phyloP scores from a whole-genome alignment of 192 early-diverging fungal genomes.

The Phycomyces nitens region DNA sequence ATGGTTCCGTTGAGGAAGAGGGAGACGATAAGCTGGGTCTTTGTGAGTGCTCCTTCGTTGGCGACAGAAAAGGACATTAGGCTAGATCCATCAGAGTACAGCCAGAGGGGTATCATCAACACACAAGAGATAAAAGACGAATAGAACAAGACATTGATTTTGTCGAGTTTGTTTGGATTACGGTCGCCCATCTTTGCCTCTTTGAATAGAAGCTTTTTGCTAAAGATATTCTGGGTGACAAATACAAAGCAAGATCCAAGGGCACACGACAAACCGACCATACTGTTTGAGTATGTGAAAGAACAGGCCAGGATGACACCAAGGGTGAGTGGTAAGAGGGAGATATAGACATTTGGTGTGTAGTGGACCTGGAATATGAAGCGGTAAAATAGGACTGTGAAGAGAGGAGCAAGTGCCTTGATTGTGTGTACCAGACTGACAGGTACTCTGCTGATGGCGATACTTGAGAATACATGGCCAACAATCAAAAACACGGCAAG shows the following conservation, averaged over 20 bases:
- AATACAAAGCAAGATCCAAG: slow-evolving; percentile 75
- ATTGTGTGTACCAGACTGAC: slow-evolving; percentile 87
- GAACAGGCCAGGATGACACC: slow-evolving; percentile 89
- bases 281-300: slow-evolving; percentile 62
- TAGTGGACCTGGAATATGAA: slow-evolving; percentile 67
- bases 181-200: slow-evolving; percentile 31
- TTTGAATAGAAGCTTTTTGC: slow-evolving; percentile 71
- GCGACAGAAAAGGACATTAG: slow-evolving; percentile 19
- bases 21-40: slow-evolving; percentile 33
- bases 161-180: slow-evolving; percentile 72
- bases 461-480: slow-evolving; percentile 77
- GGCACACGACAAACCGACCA: slow-evolving; percentile 73
- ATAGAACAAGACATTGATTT: slow-evolving; percentile 84
- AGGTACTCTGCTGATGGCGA: slow-evolving; percentile 75
- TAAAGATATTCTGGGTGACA: slow-evolving; percentile 85
- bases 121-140: slow-evolving; percentile 69
- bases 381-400: slow-evolving; percentile 78
- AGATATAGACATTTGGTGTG: slow-evolving; percentile 66
- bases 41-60: slow-evolving; percentile 21
- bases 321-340: slow-evolving; percentile 75
- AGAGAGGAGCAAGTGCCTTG: slow-evolving; percentile 86
- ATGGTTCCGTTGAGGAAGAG: slow-evolving; percentile 76
- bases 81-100: slow-evolving; percentile 64
- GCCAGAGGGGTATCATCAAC: slow-evolving; percentile 79
- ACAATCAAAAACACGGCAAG: slow-evolving; percentile 78